Conservation (phyloP, 768 basidiomycete species). For the Lactarius tabidus region DNA sequence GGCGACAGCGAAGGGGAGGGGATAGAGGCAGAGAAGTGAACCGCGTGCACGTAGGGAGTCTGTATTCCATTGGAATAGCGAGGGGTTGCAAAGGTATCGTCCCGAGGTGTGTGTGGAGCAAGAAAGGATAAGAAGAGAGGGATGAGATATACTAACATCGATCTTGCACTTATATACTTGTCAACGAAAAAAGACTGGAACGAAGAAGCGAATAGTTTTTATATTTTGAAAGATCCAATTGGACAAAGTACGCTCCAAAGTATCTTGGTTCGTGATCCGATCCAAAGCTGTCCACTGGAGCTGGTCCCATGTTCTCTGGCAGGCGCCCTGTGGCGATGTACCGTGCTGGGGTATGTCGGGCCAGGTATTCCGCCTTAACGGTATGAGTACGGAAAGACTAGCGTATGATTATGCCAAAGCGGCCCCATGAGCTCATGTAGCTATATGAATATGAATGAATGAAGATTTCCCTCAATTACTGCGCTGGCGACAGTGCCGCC, state of each 20-base stretch:
- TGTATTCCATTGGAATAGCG: slow-evolving; percentile 11
- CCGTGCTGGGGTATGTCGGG: neutral
- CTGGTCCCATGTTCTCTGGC: neutral
- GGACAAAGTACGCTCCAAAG: neutral
- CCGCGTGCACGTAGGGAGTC: slow-evolving; percentile 5
- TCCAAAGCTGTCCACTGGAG: no score
- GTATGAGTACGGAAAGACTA: neutral
- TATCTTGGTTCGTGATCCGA: neutral
- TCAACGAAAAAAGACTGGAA: neutral
- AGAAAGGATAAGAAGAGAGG: neutral
- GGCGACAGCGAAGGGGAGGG: slow-evolving; percentile 56
- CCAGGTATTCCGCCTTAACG: neutral
- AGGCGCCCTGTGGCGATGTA: neutral
- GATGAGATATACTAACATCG: slow-evolving; percentile 9
- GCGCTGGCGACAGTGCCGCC: neutral
- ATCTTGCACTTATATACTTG: slow-evolving; percentile 13
- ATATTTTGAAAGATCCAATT: neutral
- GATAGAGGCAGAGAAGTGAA: slow-evolving; percentile 17
- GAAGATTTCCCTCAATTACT: neutral
- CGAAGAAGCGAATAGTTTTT: neutral
- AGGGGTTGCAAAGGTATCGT: neutral
- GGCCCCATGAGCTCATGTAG: neutral
- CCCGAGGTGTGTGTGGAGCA: neutral
- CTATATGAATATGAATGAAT: neutral
- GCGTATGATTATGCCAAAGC: neutral